phyloP scores from a whole-genome alignment of 306 rosid species.

The Astragalus glycyphyllos region DNA sequence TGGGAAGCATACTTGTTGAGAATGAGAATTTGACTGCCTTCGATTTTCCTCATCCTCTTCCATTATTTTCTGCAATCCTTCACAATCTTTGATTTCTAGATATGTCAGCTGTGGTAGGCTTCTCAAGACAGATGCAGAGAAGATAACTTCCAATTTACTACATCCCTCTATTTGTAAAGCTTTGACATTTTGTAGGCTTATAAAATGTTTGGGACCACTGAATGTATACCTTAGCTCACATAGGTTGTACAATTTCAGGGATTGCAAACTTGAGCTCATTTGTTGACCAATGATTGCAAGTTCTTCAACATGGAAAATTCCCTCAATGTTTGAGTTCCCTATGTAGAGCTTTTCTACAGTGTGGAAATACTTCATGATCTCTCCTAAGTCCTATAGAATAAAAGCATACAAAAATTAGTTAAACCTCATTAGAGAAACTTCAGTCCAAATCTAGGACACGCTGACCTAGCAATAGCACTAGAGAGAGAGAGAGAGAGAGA shows the following conservation, averaged over 20 bases:
- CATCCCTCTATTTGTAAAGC: conserved; percentile 8
- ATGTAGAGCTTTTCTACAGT: neutral
- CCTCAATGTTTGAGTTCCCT: neutral
- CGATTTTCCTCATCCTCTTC: neutral
- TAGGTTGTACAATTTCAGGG: conserved; percentile 8
- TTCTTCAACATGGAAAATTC: neutral
- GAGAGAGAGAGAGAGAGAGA: too few relatives aligned
- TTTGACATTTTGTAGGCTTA: conserved; percentile 15
- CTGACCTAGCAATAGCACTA: too few relatives aligned
- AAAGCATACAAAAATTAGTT: neutral
- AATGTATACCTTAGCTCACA: conserved; percentile 7
- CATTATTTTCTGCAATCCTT: conserved; percentile 5
- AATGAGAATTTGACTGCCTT: neutral
- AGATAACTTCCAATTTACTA: neutral
- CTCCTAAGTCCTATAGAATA: neutral
- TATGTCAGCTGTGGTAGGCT: conserved; percentile 9
- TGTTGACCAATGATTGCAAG: conserved; percentile 8
- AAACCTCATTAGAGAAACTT: neutral
- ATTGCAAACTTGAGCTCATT: conserved; percentile 10
- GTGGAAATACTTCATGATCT: neutral
- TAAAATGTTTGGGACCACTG: neutral
- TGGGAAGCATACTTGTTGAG: conserved; percentile 8
- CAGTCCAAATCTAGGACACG: neutral
- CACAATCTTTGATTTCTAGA: conserved; percentile 15
- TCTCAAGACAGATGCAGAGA: conserved; percentile 11